A percentile compares a stretch with the other conserved stretches of the same genome.
phyloP scores from a whole-genome alignment of 345 rosid genomes.

The Linum tenue region DNA sequence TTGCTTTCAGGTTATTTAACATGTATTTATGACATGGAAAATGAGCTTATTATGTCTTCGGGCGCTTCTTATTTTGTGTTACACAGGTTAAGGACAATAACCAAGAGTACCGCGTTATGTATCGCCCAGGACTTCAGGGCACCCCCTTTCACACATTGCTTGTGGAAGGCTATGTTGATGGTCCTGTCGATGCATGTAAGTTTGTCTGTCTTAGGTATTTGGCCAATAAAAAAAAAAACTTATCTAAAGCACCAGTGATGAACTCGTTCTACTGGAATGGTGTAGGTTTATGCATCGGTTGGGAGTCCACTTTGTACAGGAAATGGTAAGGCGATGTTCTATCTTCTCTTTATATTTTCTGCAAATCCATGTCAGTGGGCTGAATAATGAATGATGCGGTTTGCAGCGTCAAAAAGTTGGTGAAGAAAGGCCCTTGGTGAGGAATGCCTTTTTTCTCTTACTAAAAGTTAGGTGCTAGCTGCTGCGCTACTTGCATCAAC shows the following conservation, averaged over 20 bases:
- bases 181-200: constrained; percentile 79
- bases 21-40: background rate
- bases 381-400: background rate
- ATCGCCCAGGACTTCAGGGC: constrained; percentile 79
- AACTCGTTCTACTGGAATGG: constrained; percentile 10
- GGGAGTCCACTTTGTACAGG: constrained; percentile 60
- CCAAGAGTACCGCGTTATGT: constrained; percentile 87
- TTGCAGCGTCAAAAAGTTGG: background rate
- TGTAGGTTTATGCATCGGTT: constrained; percentile 78
- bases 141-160: constrained; percentile 75
- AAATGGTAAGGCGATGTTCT: constrained; percentile 58
- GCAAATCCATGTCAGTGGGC: background rate
- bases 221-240: background rate
- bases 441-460: background rate
- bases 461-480: background rate
- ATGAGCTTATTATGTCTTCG: background rate
- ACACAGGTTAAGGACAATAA: constrained; percentile 63
- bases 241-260: background rate
- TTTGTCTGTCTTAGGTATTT: constrained; percentile 5
- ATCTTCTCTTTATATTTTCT: background rate
- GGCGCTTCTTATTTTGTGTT: background rate
- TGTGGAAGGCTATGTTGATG: constrained; percentile 90
- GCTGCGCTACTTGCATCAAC: background rate
- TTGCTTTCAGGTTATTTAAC: background rate
- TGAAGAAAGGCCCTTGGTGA: background rate